Evolutionary conservation across 345 rosid genomes (phyloP), one percentile per base, ranked within the genome.

Genomic region (Gossypium sturtianum): DNA sequence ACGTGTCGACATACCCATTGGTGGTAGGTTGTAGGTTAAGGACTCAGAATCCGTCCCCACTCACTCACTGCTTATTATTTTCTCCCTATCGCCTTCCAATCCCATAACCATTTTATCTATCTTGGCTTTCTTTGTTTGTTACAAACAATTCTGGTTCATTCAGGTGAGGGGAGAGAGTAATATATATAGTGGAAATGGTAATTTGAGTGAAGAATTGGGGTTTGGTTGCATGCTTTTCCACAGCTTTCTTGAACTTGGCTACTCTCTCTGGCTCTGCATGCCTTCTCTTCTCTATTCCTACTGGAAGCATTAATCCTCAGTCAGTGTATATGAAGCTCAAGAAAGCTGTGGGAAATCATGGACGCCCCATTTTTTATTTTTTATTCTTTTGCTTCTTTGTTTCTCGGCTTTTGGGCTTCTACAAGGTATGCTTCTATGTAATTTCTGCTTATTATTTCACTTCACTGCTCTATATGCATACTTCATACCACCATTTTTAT

Each of bases 311-410:
- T 48, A 12, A 48, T 48, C 15, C 52, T 48, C 52, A 11, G 16
- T 48, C 13, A 3, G 52, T 48, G 15, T 13, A 11, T 48, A 48
- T 48, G 52, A 48, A 80, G 83, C 58, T 77, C 83, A 70, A 80
- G 83, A 77, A 77, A 70, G 78, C 75, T 76, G 78, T 74, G 83
- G 83, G 80, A 80, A 77, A 70, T 74, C 80, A 80, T 80, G 80
- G 51, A 80, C 52, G 17, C 15, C 52, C 52, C 4, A 12, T 48
- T 48, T 48, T 10, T 27, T 27, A 3, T 34, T 48, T 48, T 48
- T 48, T 15, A 3, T 15, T 34, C 7, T 34, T 34, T 34, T 48
- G 52, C 16, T 48, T 48, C 13, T 48, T 48, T 48, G 15, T 11
- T 48, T 0, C 15, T 48, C 52, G 13, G 10, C 4, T 12, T 15